Evolutionary conservation across 192 early-diverging fungal genomes (phyloP).

Genomic region (Gigaspora rosea): DNA sequence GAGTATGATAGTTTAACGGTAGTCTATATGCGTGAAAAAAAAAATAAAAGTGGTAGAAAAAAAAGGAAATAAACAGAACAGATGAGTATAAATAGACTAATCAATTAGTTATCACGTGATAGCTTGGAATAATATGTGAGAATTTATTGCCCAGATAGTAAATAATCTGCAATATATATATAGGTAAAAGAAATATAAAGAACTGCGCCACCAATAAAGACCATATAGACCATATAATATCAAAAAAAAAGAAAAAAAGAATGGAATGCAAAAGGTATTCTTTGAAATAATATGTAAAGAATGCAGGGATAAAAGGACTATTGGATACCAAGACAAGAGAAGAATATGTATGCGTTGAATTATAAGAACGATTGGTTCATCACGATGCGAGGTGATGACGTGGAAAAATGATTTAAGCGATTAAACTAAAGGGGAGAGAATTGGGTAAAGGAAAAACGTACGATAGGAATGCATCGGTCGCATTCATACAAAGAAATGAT

Average conservation of each 20-base stretch:
- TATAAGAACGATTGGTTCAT: background rate
- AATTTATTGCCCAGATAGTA: background rate
- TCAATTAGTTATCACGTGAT: background rate
- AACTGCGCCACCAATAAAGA: background rate
- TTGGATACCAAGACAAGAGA: background rate
- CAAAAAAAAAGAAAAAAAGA: background rate
- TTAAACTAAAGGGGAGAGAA: background rate
- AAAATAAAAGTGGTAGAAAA: background rate
- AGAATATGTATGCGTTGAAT: constrained; percentile 6
- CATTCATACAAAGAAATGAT: too few species aligned
- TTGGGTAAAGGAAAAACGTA: background rate
- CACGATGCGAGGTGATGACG: background rate
- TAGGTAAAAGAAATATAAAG: background rate
- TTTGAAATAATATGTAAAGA: background rate
- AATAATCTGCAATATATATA: constrained; percentile 4
- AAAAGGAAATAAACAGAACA: constrained; percentile 16
- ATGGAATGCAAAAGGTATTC: background rate
- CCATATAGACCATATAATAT: background rate
- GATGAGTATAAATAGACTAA: too few species aligned
- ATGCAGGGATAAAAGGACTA: background rate
- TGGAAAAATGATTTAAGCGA: background rate
- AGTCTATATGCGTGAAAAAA: constrained; percentile 7
- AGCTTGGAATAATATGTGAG: background rate
- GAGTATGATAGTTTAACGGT: background rate
- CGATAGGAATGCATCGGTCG: too few species aligned